phyloP scores from a whole-genome alignment of 257 asterid species.

The Solanum okadae region DNA sequence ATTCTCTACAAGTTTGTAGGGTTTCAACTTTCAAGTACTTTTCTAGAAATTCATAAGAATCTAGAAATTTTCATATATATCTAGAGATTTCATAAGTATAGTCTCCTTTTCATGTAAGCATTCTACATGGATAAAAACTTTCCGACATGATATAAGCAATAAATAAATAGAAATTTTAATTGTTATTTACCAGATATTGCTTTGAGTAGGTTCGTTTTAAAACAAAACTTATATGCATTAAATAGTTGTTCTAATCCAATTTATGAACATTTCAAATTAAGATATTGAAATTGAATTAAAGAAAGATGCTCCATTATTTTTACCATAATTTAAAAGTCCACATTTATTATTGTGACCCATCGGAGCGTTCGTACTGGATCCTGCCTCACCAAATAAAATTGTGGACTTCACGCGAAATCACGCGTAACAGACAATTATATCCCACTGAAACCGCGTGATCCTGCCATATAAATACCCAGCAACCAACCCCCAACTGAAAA shows the following conservation, averaged over 20 bases:
- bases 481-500: slow-evolving; percentile 9
- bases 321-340: background rate
- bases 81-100: background rate
- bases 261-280: background rate
- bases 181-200: background rate
- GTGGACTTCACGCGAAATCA: background rate
- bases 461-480: slow-evolving; percentile 16
- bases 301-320: background rate
- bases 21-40: no score
- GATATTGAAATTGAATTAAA: background rate
- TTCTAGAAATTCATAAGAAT: no score
- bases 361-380: background rate
- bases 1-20: background rate
- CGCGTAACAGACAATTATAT: slow-evolving; percentile 2
- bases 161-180: background rate
- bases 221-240: background rate
- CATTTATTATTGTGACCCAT: background rate
- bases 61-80: background rate
- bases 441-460: slow-evolving; percentile 31
- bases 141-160: no score
- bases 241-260: background rate
- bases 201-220: background rate
- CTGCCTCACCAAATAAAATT: background rate
- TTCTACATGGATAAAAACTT: background rate
- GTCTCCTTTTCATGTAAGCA: background rate